A percentile compares a stretch with the other conserved stretches of the same genome.
Evolutionary conservation across 202 grass and related monocot genomes (phyloP).

Genomic region (Panicum hallii): DNA sequence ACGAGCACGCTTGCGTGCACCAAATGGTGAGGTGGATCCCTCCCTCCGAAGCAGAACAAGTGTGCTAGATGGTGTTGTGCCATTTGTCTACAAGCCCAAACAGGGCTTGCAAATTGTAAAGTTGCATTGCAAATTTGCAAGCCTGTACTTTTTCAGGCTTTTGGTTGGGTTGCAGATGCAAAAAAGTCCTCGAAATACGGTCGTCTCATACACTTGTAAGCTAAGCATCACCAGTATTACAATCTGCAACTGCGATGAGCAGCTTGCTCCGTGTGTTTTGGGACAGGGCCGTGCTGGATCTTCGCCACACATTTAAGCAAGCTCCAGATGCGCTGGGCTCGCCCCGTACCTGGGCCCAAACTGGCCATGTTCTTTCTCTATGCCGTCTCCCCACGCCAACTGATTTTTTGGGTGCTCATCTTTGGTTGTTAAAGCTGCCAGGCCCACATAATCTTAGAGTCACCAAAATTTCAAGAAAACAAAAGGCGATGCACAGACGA

Average conservation of each 20-base stretch:
- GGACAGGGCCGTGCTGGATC: too few species aligned
- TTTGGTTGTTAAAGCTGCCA: not conserved
- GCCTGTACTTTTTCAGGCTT: not conserved
- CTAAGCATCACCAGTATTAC: not conserved
- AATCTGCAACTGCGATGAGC: not conserved
- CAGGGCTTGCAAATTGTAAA: not conserved
- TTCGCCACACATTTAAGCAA: not conserved
- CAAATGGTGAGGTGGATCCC: not conserved
- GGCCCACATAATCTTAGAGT: not conserved
- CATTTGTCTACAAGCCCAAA: not conserved
- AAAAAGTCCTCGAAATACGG: too few species aligned
- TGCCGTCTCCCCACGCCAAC: not conserved
- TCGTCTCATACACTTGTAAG: not conserved
- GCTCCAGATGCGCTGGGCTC: not conserved
- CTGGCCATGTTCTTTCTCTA: not conserved
- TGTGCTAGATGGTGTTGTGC: not conserved
- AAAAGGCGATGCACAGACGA: not conserved
- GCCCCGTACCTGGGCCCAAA: conserved; percentile 4
- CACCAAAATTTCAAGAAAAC: not conserved
- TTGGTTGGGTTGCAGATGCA: too few species aligned
- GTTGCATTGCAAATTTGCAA: not conserved
- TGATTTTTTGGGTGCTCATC: not conserved
- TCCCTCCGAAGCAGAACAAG: not conserved
- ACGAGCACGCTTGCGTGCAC: not conserved
- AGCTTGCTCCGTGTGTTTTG: not conserved